These are phyloP conservation scores for Russula virescens DNA, from an alignment of 768 basidiomycete genomes.

Conservation along the genomic window DNA sequence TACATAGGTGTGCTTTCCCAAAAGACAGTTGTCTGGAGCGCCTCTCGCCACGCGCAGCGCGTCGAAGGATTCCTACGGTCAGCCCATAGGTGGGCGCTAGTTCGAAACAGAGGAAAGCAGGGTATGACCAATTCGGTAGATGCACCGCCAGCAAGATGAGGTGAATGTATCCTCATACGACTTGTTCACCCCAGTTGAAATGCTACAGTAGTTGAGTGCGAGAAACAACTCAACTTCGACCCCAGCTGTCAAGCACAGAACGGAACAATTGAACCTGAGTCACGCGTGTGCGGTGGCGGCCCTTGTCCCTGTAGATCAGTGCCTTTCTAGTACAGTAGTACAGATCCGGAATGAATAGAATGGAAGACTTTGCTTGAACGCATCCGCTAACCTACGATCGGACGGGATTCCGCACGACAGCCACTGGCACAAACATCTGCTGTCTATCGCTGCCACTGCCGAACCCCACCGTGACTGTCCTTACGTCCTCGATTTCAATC, in stretches of 20 bases:
- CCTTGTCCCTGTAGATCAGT: constrained; percentile 6
- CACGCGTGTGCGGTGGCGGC: background rate
- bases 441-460: too few relatives aligned
- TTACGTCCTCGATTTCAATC: background rate
- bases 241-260: background rate
- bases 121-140: background rate
- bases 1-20: background rate
- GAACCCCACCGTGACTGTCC: background rate
- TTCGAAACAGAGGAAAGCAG: background rate
- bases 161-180: background rate
- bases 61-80: background rate
- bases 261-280: background rate
- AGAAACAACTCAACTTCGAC: background rate
- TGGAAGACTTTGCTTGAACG: background rate
- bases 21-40: background rate
- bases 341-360: background rate
- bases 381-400: background rate
- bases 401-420: too few relatives aligned
- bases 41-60: background rate
- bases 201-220: background rate
- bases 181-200: background rate
- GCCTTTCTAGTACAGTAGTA: background rate
- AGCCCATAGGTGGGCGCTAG: too few relatives aligned
- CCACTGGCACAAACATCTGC: too few relatives aligned
- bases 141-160: background rate